Base-by-base conservation (phyloP, 2,329 filamentous ascomycete species). In the Verticillium isaacii region DNA sequence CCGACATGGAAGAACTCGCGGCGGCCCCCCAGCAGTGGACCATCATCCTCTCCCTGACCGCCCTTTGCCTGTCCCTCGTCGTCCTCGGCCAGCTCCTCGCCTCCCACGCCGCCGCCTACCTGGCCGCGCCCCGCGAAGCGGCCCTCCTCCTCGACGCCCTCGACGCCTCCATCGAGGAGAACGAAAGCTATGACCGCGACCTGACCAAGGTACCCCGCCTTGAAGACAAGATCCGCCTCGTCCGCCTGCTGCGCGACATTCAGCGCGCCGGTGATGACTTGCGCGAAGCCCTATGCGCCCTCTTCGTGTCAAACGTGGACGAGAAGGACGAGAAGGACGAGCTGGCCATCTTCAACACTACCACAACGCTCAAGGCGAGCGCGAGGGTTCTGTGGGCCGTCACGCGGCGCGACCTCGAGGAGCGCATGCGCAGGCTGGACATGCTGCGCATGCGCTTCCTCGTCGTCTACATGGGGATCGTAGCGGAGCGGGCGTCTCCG, bases 381-480 rank as follows among this genome's bases (percentile, higher is more conserved):
- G 79, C 85, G 29, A 78, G 85, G 58, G 63, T 88, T 1, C 74
- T 88, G 32, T 89, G 86, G 86, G 85, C 82, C 4, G 76, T 76
- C 62, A 82, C 82, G 69, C 80, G 83, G 66, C 73, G 72, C 58
- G 76, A 78, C 59, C 74, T 89, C 58, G 83, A 87, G 70, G 84
- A 86, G 66, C 80, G 83, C 59, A 76, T 88, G 60, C 80, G 83
- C 61, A 78, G 85, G 56, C 75, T 89, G 50, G 86, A 89, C 67
- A 73, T 88, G 68, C 71, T 89, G 69, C 80, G 86, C 70, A 87
- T 87, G 84, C 82, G 86, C 64, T 88, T 89, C 69, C 74, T 89
- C 36, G 84, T 88, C 39, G 79, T 87, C 41, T 87, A 87, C 71
- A 84, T 89, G 83, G 83, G 85, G 65, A 80, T 87, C 63, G 78